These are phyloP conservation scores for Plasmodium vinckei DNA, from an alignment of 169 alveolate species.

Conservation along the genomic window DNA sequence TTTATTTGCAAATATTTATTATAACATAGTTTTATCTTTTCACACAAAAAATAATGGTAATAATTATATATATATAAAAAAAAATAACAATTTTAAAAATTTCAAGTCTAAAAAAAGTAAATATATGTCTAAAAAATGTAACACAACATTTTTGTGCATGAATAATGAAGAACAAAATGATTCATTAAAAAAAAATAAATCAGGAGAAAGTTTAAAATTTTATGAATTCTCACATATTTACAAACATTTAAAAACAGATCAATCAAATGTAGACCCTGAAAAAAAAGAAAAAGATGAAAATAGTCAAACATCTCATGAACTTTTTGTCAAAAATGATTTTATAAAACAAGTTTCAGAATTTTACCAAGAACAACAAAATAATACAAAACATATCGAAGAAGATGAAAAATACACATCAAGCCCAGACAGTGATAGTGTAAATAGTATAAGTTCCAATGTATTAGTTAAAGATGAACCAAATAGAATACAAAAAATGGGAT, in stretches of 20 bases:
- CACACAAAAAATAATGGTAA: constrained; percentile 19
- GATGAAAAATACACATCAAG: neutral
- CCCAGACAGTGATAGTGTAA: constrained; percentile 16
- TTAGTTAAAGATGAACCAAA: constrained; percentile 71
- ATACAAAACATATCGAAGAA: neutral
- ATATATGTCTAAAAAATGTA: constrained; percentile 18
- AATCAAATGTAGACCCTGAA: neutral
- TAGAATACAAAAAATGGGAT: constrained; percentile 48
- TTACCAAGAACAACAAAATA: neutral
- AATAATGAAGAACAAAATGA: constrained; percentile 7
- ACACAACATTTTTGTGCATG: constrained; percentile 18
- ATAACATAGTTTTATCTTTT: constrained; percentile 17
- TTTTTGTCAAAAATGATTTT: neutral
- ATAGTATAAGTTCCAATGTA: constrained; percentile 17
- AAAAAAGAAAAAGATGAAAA: neutral
- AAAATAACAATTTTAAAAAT: constrained; percentile 4
- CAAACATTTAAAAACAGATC: constrained; percentile 32
- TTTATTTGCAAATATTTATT: constrained; percentile 28
- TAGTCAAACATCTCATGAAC: neutral
- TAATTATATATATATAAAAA: constrained; percentile 20
- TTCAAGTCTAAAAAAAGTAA: constrained; percentile 22
- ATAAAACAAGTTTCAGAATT: neutral
- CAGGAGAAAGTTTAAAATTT: constrained; percentile 46
- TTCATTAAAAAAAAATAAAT: constrained; percentile 1
- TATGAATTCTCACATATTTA: constrained; percentile 49